Base-by-base conservation (phyloP, 768 basidiomycete species). In the Mycena belliarum region DNA sequence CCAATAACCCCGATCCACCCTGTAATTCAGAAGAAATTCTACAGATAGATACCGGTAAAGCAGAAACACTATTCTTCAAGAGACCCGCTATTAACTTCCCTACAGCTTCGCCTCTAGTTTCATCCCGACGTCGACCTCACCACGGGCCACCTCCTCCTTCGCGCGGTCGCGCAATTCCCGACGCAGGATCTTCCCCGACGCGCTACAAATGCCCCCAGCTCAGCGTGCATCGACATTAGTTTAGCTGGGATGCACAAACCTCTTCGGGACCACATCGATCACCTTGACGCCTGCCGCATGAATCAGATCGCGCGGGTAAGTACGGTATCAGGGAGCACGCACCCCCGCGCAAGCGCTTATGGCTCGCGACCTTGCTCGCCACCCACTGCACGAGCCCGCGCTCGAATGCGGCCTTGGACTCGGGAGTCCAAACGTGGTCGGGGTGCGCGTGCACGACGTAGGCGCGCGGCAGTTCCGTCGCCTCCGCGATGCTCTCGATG, bases 261-360 rank as follows among this genome's bases (percentile, higher is more conserved):
- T 82, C 65, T 83, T 86, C 1, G 85, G 85, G 56, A 87, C 76
- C 3, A 67, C 72, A 7, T 79, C 74, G 23, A 86, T 69, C 0
- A 80, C 60, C 14, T 82, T 66, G 28, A 85, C 75, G 24, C 82
- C 87, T 59, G 79, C 79, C 26, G 7, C 6, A 32, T 60, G 38
- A 29, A 16, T 37, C 15, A 47, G 20, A 20, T 35, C 9, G n/a
- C 1, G n/a, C 21, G 20, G 10, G 12, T 2, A 33, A 35, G 41
- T 7, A 12, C 40, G 28, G 37, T 23, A 20, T 14, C 40, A 21
- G 49, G 6, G 18, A 14, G 42, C 21, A 57, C 72, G 49, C 59
- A 61, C 82, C 88, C 45, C 88, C 88, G 35, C 89, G 77, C 18
- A 90, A 65, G 28, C 69, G 76, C 65, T 89, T 90, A 68, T 87